phyloP scores from a whole-genome alignment of 345 rosid species.

The Excoecaria cochinchinensis region DNA sequence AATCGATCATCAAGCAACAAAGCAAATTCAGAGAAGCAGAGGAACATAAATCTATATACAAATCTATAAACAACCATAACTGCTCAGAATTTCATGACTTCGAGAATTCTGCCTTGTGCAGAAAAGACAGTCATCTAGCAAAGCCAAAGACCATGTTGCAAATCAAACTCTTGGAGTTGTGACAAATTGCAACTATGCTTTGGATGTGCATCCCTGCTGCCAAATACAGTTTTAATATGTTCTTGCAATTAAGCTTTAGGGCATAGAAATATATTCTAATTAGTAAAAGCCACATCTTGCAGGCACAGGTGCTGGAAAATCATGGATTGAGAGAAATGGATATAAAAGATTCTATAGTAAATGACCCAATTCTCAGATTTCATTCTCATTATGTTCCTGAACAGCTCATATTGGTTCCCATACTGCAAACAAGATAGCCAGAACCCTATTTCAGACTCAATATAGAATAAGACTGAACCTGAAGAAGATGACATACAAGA shows the following conservation, averaged over 20 bases:
- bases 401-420: neutral
- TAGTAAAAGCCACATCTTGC: neutral
- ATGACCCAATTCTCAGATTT: neutral
- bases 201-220: neutral
- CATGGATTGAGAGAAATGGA: neutral
- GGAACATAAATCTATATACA: neutral
- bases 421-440: neutral
- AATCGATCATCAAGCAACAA: constrained; percentile 10
- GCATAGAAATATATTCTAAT: neutral
- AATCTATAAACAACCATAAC: neutral
- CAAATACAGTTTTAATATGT: neutral
- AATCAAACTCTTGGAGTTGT: neutral
- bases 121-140: neutral
- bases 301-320: neutral
- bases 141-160: neutral
- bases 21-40: constrained; percentile 6
- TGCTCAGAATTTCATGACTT: neutral
- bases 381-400: neutral
- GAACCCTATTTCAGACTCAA: neutral
- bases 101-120: neutral
- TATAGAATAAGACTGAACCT: neutral
- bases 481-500: neutral
- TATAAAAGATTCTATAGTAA: neutral
- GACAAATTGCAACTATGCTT: neutral
- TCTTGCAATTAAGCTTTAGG: neutral